phyloP scores from a whole-genome alignment of 495 filamentous ascomycete species.

The Lophiostoma macrostomum region DNA sequence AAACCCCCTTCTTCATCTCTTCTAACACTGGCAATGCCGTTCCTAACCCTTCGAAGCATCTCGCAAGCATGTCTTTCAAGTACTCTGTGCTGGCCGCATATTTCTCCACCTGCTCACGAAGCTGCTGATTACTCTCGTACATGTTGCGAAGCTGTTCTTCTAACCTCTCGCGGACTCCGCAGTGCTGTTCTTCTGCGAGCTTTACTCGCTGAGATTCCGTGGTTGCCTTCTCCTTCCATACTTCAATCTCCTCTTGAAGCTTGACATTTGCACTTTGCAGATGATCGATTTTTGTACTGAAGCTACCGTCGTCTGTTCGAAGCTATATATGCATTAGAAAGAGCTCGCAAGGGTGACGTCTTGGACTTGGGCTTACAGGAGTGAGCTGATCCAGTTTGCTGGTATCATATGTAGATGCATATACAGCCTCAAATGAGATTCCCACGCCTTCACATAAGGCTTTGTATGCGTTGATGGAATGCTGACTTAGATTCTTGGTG shows the following conservation, averaged over 20 bases:
- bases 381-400: conserved; percentile 7
- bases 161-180: conserved; percentile 2
- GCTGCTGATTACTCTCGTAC: conserved; percentile 8
- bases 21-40: conserved; percentile 3
- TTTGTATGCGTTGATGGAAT: conserved; percentile 7
- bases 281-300: conserved; percentile 5
- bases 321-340: conserved; percentile 12
- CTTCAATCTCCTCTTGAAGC: conserved; percentile 10
- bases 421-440: conserved; percentile 10
- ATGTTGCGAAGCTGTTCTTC: conserved; percentile 9
- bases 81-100: conserved; percentile 5
- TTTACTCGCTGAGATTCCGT: conserved; percentile 6
- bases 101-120: conserved; percentile 4
- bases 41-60: conserved; percentile 5
- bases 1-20: conserved; percentile 4
- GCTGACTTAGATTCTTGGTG: conserved; percentile 7
- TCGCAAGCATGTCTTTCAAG: conserved; percentile 5
- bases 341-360: not conserved
- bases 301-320: conserved; percentile 3
- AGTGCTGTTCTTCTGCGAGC: conserved; percentile 7
- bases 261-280: conserved; percentile 3
- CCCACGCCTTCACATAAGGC: conserved; percentile 6
- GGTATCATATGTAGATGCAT: conserved; percentile 8
- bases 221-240: conserved; percentile 8
- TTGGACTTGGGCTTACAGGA: conserved; percentile 5